These are phyloP conservation scores for Mycena galopus DNA, from an alignment of 768 basidiomycete species.

Conservation along the genomic window DNA sequence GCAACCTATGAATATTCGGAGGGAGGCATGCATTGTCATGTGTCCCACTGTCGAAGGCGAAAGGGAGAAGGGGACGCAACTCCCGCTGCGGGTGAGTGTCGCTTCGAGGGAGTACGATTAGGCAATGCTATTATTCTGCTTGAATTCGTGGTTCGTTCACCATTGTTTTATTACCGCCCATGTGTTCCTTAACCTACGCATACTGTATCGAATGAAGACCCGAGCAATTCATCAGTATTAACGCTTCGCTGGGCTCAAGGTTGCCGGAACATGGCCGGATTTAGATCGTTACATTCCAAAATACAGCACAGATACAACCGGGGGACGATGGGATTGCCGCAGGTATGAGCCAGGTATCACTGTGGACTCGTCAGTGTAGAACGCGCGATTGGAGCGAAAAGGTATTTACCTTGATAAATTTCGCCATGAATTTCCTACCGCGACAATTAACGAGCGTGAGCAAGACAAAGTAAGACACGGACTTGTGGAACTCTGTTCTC, in stretches of 20 bases:
- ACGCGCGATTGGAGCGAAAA: background rate
- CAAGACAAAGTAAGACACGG: constrained; percentile 46
- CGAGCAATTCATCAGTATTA: constrained; percentile 4
- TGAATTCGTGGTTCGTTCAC: background rate
- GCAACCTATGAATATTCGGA: constrained; percentile 49
- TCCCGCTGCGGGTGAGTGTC: constrained; percentile 55
- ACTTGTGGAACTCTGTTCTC: constrained; percentile 95
- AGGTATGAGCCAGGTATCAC: constrained; percentile 31
- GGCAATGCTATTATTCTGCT: background rate
- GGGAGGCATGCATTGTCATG: constrained; percentile 58
- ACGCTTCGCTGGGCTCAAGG: background rate
- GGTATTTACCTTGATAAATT: constrained; percentile 86
- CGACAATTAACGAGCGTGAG: constrained; percentile 19
- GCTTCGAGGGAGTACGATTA: constrained; percentile 42
- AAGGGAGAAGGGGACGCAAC: constrained; percentile 55
- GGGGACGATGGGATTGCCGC: too few relatives aligned
- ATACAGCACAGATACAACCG: constrained; percentile 35
- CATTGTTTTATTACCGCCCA: background rate
- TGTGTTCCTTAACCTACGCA: constrained; percentile 18
- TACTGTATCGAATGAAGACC: constrained; percentile 31
- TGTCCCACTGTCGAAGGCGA: constrained; percentile 58
- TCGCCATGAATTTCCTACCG: constrained; percentile 86
- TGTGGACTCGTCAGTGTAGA: constrained; percentile 21
- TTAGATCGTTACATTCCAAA: background rate
- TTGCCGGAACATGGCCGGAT: constrained; percentile 1